Evolutionary conservation across 306 rosid species (phyloP).

Genomic region (Alnus glutinosa): DNA sequence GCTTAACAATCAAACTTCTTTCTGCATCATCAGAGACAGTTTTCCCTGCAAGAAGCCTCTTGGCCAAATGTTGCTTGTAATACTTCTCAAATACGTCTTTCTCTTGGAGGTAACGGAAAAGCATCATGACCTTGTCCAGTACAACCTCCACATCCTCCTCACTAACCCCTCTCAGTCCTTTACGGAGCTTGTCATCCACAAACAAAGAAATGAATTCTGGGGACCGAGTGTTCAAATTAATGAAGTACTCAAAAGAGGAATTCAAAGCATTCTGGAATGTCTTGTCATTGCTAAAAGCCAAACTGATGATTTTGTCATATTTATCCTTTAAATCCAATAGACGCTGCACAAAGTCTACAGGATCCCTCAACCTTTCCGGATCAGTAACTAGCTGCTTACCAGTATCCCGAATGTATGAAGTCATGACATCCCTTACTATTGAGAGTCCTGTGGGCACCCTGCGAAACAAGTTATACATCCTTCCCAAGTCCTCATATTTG

Average conservation of each 20-base stretch:
- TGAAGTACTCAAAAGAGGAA: conserved; percentile 59
- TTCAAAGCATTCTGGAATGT: conserved; percentile 58
- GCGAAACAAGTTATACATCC: conserved; percentile 51
- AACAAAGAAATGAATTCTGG: conserved; percentile 58
- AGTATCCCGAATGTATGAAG: conserved; percentile 42
- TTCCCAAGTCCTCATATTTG: conserved; percentile 53
- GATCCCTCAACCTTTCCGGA: conserved; percentile 59
- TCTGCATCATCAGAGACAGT: conserved; percentile 55
- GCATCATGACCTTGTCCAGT: conserved; percentile 65
- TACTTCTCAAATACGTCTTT: conserved; percentile 62
- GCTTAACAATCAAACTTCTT: conserved; percentile 59
- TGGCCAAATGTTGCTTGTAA: conserved; percentile 60
- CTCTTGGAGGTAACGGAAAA: conserved; percentile 59
- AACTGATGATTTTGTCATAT: conserved; percentile 42
- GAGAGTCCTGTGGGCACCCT: conserved; percentile 49
- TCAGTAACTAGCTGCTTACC: conserved; percentile 52
- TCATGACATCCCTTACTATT: conserved; percentile 52
- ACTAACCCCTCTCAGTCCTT: conserved; percentile 52
- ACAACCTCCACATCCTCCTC: conserved; percentile 62
- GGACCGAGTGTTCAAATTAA: conserved; percentile 59
- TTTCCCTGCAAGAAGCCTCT: conserved; percentile 56
- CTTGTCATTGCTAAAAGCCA: conserved; percentile 51
- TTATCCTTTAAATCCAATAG: conserved; percentile 57
- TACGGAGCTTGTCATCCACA: conserved; percentile 62
- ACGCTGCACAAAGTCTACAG: conserved; percentile 56